These are phyloP conservation scores for Nymphaea colorata DNA, from an alignment of 164 flowering plant species.

Conservation along the genomic window DNA sequence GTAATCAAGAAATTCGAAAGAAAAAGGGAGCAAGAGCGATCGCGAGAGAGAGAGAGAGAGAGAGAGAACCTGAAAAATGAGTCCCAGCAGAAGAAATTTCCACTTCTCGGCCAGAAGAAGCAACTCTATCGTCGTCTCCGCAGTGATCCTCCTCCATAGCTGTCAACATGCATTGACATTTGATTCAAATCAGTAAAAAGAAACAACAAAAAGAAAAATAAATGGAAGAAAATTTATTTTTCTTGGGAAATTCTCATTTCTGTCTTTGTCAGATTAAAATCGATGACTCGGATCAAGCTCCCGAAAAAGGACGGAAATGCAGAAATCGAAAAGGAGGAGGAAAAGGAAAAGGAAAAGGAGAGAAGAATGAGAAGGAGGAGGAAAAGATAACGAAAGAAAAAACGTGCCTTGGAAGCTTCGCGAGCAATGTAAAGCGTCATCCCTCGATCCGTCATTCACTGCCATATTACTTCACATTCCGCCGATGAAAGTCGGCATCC, in stretches of 20 bases:
- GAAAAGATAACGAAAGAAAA: conserved; percentile 2
- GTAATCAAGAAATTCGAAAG: too few relatives aligned
- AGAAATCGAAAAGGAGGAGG: not conserved
- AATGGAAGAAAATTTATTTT: conserved; percentile 1
- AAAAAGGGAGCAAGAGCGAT: too few relatives aligned
- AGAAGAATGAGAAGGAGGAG: not conserved
- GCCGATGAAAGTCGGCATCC: conserved; percentile 18
- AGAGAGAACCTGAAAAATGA: conserved; percentile 64
- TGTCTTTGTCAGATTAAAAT: not conserved
- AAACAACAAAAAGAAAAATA: not conserved
- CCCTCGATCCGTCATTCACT: conserved; percentile 16
- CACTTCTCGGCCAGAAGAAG: conserved; percentile 68
- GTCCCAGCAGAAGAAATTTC: conserved; percentile 75
- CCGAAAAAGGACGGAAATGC: not conserved
- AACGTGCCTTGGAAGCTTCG: conserved; percentile 97
- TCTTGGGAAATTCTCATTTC: not conserved
- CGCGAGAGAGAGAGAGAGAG: too few relatives aligned
- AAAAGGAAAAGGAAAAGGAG: not conserved
- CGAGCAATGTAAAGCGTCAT: conserved; percentile 93
- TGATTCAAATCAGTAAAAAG: conserved; percentile 2
- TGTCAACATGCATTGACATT: conserved; percentile 17
- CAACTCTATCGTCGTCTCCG: conserved; percentile 58
- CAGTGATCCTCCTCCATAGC: conserved; percentile 87
- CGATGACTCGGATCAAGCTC: not conserved
- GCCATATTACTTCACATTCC: conserved; percentile 48